Evolutionary conservation across 1,284 basidiomycete species (phyloP), one percentile per base, ranked within the genome.

Genomic region (Boletus albobrunnescens): DNA sequence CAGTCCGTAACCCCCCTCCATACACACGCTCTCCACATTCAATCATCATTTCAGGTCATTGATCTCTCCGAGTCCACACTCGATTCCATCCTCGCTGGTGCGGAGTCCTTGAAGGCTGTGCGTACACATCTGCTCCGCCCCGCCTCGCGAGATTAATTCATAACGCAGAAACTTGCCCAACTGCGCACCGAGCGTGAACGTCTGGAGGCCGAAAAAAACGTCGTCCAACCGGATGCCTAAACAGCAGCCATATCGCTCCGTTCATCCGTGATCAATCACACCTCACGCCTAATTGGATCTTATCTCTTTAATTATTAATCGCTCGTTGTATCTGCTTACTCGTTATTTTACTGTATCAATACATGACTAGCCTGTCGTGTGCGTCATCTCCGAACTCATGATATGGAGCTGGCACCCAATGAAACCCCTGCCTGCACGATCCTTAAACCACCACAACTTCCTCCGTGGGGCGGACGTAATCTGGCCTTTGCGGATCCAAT

Each of bases 21-120:
- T 11, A 16, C 27, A n/a, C 14, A 9, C n/a, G 26, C 19, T 9
- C 17, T n/a, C 45, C 44, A 42, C 23, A 27, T 19, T 30, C 14
- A 19, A 3, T 24, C 20, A 11, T 41, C 38, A 5, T 31, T 45
- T 13, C 49, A 86, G 84, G 74, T 82, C 67, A 65, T 69, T 13
- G 82, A 85, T 38, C 60, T 85, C 46, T 85, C 85, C 3, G 84
- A 87, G 62, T 72, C 75, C n/a, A 82, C 84, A 0, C 73, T 87
- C 16, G 82, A 85, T 45, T 72, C 74, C 19, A 70, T 85, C 35
- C 61, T 84, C 39, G 61, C 66, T 22, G 78, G 74, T 1, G 71
- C 82, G 35, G 77, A 82, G 56, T 65, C 71, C 32, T 66, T 87
- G 43, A 85, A 84, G 68, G 67, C 67, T 16, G 84, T 86, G 53